Evolutionary conservation across 192 early-diverging fungal genomes (phyloP).

Genomic region (Coemansia sp.): DNA sequence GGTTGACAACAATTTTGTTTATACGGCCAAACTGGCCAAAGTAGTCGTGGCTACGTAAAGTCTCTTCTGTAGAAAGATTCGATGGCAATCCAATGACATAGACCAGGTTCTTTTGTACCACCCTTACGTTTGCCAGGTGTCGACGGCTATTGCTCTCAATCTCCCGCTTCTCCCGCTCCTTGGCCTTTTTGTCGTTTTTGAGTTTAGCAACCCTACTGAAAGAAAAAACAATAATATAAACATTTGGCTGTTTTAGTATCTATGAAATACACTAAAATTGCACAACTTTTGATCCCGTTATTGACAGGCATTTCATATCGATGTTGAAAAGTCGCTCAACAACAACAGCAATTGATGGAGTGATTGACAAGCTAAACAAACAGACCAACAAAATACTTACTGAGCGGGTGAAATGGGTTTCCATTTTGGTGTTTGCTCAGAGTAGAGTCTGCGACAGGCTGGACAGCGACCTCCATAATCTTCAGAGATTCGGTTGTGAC

Average conservation of each 20-base stretch:
- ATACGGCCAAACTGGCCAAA: constrained; percentile 99
- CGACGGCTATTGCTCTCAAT: constrained; percentile 74
- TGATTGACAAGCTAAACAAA: too few species aligned
- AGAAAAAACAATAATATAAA: neutral
- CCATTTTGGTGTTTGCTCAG: constrained; percentile 72
- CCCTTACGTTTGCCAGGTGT: constrained; percentile 84
- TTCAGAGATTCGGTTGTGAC: constrained; percentile 97
- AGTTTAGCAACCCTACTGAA: constrained; percentile 60
- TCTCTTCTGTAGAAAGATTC: constrained; percentile 86
- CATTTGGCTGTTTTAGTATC: too few species aligned
- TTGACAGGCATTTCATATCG: too few species aligned
- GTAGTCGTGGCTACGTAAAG: constrained; percentile 82
- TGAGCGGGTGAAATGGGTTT: constrained; percentile 86
- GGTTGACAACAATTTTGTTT: constrained; percentile 88
- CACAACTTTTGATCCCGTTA: too few species aligned
- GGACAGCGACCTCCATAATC: constrained; percentile 92
- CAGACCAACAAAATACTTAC: constrained; percentile 55
- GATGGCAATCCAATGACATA: constrained; percentile 93
- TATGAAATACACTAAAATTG: too few species aligned
- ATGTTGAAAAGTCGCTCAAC: too few species aligned
- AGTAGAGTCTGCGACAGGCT: constrained; percentile 88
- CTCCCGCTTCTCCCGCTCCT: constrained; percentile 91
- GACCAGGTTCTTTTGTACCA: constrained; percentile 96
- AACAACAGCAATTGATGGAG: neutral
- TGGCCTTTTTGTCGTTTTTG: constrained; percentile 81